Evolutionary conservation across 2,329 filamentous ascomycete species (phyloP).

Genomic region (Simplicillium sp.): DNA sequence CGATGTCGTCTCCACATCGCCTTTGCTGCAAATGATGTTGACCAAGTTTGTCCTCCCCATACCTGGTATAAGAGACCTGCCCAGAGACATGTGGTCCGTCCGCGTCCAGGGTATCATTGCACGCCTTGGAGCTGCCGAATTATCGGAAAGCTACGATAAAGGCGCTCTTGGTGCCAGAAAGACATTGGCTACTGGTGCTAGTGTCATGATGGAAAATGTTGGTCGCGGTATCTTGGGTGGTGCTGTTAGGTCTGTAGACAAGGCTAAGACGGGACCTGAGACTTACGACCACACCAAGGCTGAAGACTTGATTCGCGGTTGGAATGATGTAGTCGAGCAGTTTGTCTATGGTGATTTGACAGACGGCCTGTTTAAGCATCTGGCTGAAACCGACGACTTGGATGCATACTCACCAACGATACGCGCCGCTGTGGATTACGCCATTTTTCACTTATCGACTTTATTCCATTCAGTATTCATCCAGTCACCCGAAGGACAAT

Average conservation of each 20-base stretch:
- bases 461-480: constrained; percentile 67
- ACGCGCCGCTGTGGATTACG: constrained; percentile 54
- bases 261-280: constrained; percentile 8
- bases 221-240: constrained; percentile 58
- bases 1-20: constrained; percentile 37
- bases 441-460: constrained; percentile 68
- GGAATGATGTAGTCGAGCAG: constrained; percentile 56
- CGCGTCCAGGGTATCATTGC: constrained; percentile 49
- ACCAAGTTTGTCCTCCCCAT: constrained; percentile 54
- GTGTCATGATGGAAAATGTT: constrained; percentile 59
- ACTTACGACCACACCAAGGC: constrained; percentile 49
- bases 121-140: constrained; percentile 54
- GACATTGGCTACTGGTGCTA: constrained; percentile 62
- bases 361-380: constrained; percentile 54
- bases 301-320: constrained; percentile 52
- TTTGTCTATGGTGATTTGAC: constrained; percentile 60
- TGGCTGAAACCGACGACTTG: constrained; percentile 50
- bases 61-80: constrained; percentile 56
- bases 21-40: constrained; percentile 60
- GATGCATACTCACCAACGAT: constrained; percentile 54
- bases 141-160: constrained; percentile 78
- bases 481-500: constrained; percentile 65
- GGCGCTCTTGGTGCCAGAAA: constrained; percentile 65
- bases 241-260: constrained; percentile 9
- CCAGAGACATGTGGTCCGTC: constrained; percentile 55